phyloP scores from a whole-genome alignment of 805 yeast genomes.

The Barnettozyma sp. region DNA sequence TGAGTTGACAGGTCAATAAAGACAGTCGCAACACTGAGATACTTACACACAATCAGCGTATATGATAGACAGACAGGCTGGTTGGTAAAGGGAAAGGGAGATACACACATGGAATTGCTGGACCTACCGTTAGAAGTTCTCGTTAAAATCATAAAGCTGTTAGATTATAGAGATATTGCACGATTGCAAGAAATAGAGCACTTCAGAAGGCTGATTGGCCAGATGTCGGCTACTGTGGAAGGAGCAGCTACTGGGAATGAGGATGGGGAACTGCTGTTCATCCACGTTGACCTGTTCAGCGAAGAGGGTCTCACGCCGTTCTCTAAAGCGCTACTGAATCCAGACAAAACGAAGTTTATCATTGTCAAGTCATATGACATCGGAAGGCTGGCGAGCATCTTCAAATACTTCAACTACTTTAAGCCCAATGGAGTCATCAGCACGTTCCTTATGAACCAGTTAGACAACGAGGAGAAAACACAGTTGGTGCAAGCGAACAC shows the following conservation, averaged over 20 bases:
- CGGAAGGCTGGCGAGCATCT: not conserved
- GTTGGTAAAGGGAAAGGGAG: too few species aligned
- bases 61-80: too few species aligned
- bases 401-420: not conserved
- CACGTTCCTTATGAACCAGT: not conserved
- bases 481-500: too few species aligned
- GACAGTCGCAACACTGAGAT: too few species aligned
- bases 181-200: not conserved
- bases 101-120: not conserved
- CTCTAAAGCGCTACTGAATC: not conserved
- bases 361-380: not conserved
- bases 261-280: not conserved
- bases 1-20: too few species aligned
- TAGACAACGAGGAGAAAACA: too few species aligned
- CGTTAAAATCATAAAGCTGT: not conserved
- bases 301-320: not conserved
- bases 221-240: not conserved
- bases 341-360: not conserved
- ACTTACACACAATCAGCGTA: too few species aligned
- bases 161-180: not conserved
- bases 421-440: not conserved
- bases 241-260: not conserved
- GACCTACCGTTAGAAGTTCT: not conserved
- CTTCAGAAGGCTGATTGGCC: not conserved
- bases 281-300: not conserved